Evolutionary conservation across 169 alveolate species (phyloP).

Genomic region (Besnoitia besnoiti): DNA sequence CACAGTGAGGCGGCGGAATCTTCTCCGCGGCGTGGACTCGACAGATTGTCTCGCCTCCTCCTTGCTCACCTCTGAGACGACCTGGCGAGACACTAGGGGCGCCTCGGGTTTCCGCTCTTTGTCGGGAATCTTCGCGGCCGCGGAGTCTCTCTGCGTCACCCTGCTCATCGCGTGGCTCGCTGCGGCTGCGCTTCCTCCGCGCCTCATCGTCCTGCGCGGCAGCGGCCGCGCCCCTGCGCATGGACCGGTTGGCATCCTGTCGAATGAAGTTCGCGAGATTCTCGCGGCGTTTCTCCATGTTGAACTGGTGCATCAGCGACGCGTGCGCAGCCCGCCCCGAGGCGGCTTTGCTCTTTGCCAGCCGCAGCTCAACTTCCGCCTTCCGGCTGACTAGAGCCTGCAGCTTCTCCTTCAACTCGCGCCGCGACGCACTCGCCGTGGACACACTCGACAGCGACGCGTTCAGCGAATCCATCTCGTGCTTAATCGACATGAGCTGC

Average conservation of each 20-base stretch:
- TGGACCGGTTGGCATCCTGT: background rate
- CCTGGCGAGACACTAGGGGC: background rate
- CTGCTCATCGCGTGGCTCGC: background rate
- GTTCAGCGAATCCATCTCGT: conserved; percentile 7
- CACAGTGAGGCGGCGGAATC: too few relatives aligned
- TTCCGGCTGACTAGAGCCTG: background rate
- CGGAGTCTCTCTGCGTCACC: background rate
- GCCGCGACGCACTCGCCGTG: conserved; percentile 1
- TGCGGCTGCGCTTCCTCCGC: background rate
- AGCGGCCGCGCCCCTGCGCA: background rate
- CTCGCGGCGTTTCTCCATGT: background rate
- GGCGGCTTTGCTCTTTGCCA: conserved; percentile 15
- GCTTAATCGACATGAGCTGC: conserved; percentile 9
- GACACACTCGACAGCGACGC: conserved; percentile 4
- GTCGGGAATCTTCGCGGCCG: background rate
- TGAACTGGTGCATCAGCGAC: background rate
- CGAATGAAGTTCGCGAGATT: background rate
- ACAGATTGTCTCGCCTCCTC: too few relatives aligned
- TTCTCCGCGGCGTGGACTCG: too few relatives aligned
- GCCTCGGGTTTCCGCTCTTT: conserved; percentile 9
- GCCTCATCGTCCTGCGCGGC: background rate
- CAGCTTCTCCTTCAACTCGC: conserved; percentile 19
- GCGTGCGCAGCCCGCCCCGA: background rate
- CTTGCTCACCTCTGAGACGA: background rate
- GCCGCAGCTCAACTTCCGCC: conserved; percentile 19